Evolutionary conservation across 305 asterid genomes (phyloP).

Genomic region (Solanum hybrid): DNA sequence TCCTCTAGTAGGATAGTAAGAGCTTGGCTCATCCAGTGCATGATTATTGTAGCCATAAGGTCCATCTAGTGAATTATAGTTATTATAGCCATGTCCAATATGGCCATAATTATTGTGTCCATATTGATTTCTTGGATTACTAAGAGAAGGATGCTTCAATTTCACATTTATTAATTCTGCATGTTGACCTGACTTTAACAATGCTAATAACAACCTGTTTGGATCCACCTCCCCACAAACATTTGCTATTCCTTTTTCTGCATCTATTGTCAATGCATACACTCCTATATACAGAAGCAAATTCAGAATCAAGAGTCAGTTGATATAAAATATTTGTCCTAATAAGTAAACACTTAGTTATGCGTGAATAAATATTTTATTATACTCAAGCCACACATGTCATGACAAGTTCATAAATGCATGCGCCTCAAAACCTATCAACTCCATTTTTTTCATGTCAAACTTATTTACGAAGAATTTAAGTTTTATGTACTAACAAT

Average conservation of each 20-base stretch:
- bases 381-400: background rate
- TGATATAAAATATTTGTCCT: background rate
- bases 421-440: background rate
- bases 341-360: background rate
- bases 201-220: constrained; percentile 6
- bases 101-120: background rate
- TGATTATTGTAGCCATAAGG: background rate
- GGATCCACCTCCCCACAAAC: constrained; percentile 24
- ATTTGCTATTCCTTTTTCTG: constrained; percentile 7
- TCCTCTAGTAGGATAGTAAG: background rate
- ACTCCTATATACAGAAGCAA: background rate
- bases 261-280: constrained; percentile 13
- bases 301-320: background rate
- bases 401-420: background rate
- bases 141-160: background rate
- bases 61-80: background rate
- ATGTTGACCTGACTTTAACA: constrained; percentile 16
- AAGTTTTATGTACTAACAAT: too few species aligned
- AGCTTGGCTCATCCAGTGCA: background rate
- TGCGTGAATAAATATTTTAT: background rate
- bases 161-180: constrained; percentile 11
- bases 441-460: background rate
- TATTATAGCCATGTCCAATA: background rate
- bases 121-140: background rate
- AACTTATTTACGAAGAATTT: background rate